phyloP scores from a whole-genome alignment of 2,329 filamentous ascomycete genomes.

The Pseudocercospora musae region DNA sequence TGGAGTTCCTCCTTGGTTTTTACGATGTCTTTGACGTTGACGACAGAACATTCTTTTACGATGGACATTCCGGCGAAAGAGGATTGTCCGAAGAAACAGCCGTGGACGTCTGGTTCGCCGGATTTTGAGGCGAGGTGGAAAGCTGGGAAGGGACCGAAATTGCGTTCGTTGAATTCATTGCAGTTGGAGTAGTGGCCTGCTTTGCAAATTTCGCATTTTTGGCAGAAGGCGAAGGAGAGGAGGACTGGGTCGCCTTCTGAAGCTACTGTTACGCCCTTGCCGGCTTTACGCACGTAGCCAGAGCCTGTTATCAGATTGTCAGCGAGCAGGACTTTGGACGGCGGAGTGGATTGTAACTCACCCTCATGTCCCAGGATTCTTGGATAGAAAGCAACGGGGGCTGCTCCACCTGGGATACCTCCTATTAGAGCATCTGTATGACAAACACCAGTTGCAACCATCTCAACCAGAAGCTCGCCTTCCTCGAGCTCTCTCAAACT shows the following conservation, averaged over 20 bases:
- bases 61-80: constrained; percentile 44
- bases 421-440: constrained; percentile 54
- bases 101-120: constrained; percentile 34
- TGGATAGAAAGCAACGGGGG: constrained; percentile 44
- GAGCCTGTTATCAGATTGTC: constrained; percentile 30
- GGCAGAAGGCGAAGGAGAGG: constrained; percentile 49
- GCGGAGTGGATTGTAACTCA: constrained; percentile 13
- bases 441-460: constrained; percentile 54
- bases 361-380: constrained; percentile 55
- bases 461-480: constrained; percentile 53
- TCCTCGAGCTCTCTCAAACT: constrained; percentile 37
- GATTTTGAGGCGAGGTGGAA: constrained; percentile 27
- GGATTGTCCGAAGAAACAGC: constrained; percentile 50
- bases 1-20: constrained; percentile 41
- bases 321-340: not conserved
- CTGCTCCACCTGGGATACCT: constrained; percentile 34
- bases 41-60: constrained; percentile 40
- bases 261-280: constrained; percentile 41
- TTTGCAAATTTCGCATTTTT: constrained; percentile 48
- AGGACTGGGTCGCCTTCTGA: constrained; percentile 47
- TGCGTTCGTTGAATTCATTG: constrained; percentile 46
- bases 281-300: constrained; percentile 49
- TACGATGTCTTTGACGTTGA: constrained; percentile 43
- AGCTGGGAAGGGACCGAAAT: constrained; percentile 37
- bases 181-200: constrained; percentile 49